Conservation (phyloP, 257 asterid species). For the Osmanthus fragrans region DNA sequence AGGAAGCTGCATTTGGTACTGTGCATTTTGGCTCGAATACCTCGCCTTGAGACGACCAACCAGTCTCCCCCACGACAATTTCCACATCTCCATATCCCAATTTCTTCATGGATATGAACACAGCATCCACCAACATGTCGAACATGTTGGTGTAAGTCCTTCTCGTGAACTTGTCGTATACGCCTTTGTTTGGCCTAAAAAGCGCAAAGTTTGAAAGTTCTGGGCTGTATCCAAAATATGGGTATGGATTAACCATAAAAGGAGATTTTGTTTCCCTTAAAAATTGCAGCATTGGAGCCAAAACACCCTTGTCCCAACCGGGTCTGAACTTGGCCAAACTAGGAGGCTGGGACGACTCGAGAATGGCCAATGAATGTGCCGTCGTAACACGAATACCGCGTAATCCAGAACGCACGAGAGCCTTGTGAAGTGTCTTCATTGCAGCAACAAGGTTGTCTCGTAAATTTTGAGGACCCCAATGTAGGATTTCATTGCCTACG, state of each 20-base stretch:
- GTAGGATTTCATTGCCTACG: conserved; percentile 86
- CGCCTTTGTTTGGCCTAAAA: conserved; percentile 40
- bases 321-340: conserved; percentile 66
- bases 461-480: conserved; percentile 84
- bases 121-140: conserved; percentile 75
- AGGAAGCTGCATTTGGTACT: conserved; percentile 69
- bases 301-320: conserved; percentile 67
- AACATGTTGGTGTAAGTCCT: conserved; percentile 73
- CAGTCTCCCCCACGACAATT: conserved; percentile 76
- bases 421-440: conserved; percentile 56
- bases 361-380: conserved; percentile 81
- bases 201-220: conserved; percentile 41
- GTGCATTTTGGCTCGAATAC: conserved; percentile 66
- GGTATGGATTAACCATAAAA: conserved; percentile 92
- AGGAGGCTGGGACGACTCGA: conserved; percentile 64
- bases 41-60: conserved; percentile 83
- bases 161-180: conserved; percentile 35
- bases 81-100: conserved; percentile 77
- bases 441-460: conserved; percentile 70
- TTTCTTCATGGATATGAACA: conserved; percentile 61
- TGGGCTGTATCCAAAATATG: conserved; percentile 71
- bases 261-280: conserved; percentile 63
- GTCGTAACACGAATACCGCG: conserved; percentile 56
- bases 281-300: conserved; percentile 68
- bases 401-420: conserved; percentile 42